Base-by-base conservation (phyloP, 2,329 filamentous ascomycete species). In the Ophiocordyceps camponoti-rufipedis region DNA sequence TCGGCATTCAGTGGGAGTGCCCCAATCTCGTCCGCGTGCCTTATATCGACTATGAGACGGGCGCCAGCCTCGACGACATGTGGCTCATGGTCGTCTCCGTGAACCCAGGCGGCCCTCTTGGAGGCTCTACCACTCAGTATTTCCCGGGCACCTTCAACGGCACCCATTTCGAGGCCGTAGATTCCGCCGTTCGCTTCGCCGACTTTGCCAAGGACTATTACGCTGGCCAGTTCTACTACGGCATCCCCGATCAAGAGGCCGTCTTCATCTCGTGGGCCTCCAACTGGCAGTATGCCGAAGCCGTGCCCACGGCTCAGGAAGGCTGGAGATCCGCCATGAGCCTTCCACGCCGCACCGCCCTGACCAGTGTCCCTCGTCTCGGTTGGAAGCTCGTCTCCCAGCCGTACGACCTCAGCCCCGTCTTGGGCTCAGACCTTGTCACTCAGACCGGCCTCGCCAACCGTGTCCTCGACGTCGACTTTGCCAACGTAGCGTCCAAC, bases 111-210 rank as follows among this genome's bases (percentile, higher is more conserved):
- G 72, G 70, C 0, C 74, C 74, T 0, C 58, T 70, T 0, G 74
- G 74, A 9, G 74, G 74, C 1, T 74, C 69, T 1, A 65, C 70
- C 16, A 66, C 65, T 1, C 58, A 77, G 54, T 78, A 78, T 54
- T 74, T 72, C 60, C 60, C 70, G 0, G 77, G 78, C 5, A 61
- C 58, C 2, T 81, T 80, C 62, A 78, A 82, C 50, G 78, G 77
- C n/a, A 79, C 74, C 0, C 71, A 76, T 54, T 81, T 78, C 48
- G 49, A 53, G n/a, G 49, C 57, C 10, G 50, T 57, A 11, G 58
- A 59, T 8, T 49, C 48, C 2, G 53, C 51, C 7, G 52, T 59
- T 1, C 46, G 60, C 8, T 52, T 59, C 4, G 51, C 56, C 0
- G 60, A 62, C 43, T 62, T 62, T 33, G 60, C 57, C 14, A 61